These are phyloP conservation scores for Aspergillus aculeatinus DNA, from an alignment of 2,329 filamentous ascomycete species.

Conservation along the genomic window DNA sequence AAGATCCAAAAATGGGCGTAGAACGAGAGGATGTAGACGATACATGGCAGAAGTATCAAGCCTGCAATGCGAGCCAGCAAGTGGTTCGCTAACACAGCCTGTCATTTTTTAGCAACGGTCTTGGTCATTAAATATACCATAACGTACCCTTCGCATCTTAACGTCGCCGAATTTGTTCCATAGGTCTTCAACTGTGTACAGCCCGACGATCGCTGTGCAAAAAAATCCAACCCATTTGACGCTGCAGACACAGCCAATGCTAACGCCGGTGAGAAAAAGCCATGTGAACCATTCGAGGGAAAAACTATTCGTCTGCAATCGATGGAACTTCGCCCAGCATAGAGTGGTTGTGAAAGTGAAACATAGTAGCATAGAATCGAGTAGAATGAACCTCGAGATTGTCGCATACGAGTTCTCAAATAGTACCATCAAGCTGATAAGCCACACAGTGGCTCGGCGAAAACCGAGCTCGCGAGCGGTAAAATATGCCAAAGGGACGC, in stretches of 20 bases:
- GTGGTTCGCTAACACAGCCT: slow-evolving; percentile 71
- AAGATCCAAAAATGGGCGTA: slow-evolving; percentile 92
- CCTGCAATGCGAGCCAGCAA: slow-evolving; percentile 76
- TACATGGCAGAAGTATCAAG: slow-evolving; percentile 81
- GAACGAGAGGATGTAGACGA: slow-evolving; percentile 95
- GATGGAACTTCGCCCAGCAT: slow-evolving; percentile 97
- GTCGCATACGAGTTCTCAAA: slow-evolving; percentile 99
- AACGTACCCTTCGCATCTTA: slow-evolving; percentile 77
- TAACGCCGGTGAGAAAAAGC: slow-evolving; percentile 89
- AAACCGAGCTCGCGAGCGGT: slow-evolving; percentile 90
- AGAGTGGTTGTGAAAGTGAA: slow-evolving; percentile 97
- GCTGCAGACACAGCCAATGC: slow-evolving; percentile 96
- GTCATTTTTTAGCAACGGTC: slow-evolving; percentile 34
- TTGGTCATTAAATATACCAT: background rate
- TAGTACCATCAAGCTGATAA: slow-evolving; percentile 93
- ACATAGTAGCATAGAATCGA: slow-evolving; percentile 97
- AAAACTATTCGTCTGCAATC: slow-evolving; percentile 80
- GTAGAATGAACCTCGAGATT: slow-evolving; percentile 95
- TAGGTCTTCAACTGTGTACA: slow-evolving; percentile 94
- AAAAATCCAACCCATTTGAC: slow-evolving; percentile 98
- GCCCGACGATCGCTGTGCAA: slow-evolving; percentile 86
- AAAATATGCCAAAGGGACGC: slow-evolving; percentile 90
- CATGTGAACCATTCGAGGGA: slow-evolving; percentile 90
- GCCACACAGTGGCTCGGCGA: slow-evolving; percentile 83
- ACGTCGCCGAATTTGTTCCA: slow-evolving; percentile 97